Evolutionary conservation across 352 stramenopile genomes (phyloP).

Genomic region (Elongisporangium undulatum): DNA sequence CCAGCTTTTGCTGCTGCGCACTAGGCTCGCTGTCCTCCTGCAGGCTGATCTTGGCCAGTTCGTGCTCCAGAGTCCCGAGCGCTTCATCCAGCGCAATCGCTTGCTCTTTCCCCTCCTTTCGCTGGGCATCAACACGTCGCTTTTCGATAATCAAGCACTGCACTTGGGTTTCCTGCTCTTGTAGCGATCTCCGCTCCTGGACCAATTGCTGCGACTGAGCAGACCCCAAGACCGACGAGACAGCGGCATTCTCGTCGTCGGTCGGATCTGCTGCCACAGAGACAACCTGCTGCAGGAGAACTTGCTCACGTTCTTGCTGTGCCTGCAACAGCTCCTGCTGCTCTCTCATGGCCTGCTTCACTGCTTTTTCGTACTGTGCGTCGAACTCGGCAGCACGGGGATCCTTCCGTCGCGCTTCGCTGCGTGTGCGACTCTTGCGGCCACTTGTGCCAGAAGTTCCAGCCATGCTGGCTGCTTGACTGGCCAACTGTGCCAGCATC

Average conservation of each 20-base stretch:
- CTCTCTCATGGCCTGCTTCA: conserved; percentile 45
- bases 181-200: conserved; percentile 15
- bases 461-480: conserved; percentile 37
- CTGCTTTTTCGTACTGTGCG: conserved; percentile 48
- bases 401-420: conserved; percentile 3
- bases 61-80: conserved; percentile 26
- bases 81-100: conserved; percentile 21
- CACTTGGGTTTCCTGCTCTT: conserved; percentile 25
- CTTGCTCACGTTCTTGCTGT: conserved; percentile 38
- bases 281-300: conserved; percentile 51
- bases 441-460: background rate
- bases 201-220: conserved; percentile 1
- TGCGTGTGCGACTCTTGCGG: background rate
- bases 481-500: conserved; percentile 42
- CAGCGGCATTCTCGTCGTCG: background rate
- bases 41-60: conserved; percentile 31
- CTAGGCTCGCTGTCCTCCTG: conserved; percentile 23
- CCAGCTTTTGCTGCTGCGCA: conserved; percentile 15
- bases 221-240: background rate
- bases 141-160: conserved; percentile 47
- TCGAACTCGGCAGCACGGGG: conserved; percentile 43
- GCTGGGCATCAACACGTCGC: conserved; percentile 24
- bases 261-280: conserved; percentile 20
- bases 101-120: conserved; percentile 17
- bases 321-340: conserved; percentile 32